A percentile compares a stretch with the other conserved stretches of the same genome.
These are phyloP conservation scores for Aquanectria penicillioides DNA, from an alignment of 2,329 filamentous ascomycete genomes.

Conservation along the genomic window DNA sequence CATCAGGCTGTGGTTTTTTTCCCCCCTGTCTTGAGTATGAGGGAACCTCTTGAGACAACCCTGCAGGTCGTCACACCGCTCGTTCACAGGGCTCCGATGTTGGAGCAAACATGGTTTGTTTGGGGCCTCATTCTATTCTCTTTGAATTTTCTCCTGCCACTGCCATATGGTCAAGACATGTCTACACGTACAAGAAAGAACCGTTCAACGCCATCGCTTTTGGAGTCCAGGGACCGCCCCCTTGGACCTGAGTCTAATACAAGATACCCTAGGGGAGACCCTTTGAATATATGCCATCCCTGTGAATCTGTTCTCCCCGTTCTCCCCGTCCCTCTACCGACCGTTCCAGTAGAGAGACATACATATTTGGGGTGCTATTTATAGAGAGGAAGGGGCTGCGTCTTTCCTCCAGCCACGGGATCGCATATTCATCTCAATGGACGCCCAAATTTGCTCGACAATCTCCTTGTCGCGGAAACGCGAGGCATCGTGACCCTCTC, in stretches of 20 bases:
- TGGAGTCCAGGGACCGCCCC: slow-evolving; percentile 23
- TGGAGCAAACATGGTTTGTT: slow-evolving; percentile 21
- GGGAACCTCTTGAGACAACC: no score
- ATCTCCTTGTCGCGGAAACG: slow-evolving; percentile 91
- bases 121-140: slow-evolving; percentile 17
- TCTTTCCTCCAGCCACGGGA: slow-evolving; percentile 84
- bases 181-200: slow-evolving; percentile 29
- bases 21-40: no score
- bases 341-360: slow-evolving; percentile 5
- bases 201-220: slow-evolving; percentile 46
- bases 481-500: slow-evolving; percentile 62
- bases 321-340: slow-evolving; percentile 13
- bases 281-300: slow-evolving; percentile 7
- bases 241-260: slow-evolving; percentile 30
- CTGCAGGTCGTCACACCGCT: background rate
- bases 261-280: slow-evolving; percentile 20
- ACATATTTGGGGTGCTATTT: slow-evolving; percentile 8
- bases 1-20: background rate
- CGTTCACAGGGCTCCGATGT: no score
- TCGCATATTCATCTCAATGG: slow-evolving; percentile 88
- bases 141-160: slow-evolving; percentile 7
- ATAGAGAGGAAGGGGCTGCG: slow-evolving; percentile 67
- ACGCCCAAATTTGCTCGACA: slow-evolving; percentile 91
- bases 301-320: slow-evolving; percentile 4
- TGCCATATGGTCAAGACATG: slow-evolving; percentile 24